These are phyloP conservation scores for Crithidia expoeki DNA, from an alignment of 208 protist species.

Conservation along the genomic window DNA sequence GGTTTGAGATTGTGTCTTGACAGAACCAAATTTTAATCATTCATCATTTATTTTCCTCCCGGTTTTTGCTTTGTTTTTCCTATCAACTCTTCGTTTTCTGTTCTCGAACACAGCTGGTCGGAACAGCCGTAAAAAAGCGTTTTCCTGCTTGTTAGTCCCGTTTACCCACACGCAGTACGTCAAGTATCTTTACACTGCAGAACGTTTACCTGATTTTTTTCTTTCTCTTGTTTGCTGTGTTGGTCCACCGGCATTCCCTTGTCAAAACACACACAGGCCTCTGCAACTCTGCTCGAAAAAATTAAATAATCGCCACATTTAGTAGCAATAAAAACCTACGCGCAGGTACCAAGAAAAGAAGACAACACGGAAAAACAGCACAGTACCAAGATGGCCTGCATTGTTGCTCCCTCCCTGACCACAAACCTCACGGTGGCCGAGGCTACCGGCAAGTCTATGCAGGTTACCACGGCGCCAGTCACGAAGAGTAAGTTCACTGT, in stretches of 20 bases:
- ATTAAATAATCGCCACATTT: too few relatives aligned
- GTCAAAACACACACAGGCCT: too few relatives aligned
- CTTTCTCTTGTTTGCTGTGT: neutral
- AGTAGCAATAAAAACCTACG: neutral
- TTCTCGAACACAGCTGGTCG: neutral
- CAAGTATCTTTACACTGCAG: neutral
- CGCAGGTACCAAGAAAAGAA: neutral
- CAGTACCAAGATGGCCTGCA: constrained; percentile 12
- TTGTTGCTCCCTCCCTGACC: neutral
- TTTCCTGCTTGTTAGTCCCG: neutral
- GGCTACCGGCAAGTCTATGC: constrained; percentile 7
- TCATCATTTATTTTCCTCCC: constrained; percentile 21
- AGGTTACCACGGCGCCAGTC: neutral
- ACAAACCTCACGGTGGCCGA: constrained; percentile 13
- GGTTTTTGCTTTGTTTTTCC: neutral
- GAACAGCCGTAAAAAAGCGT: neutral
- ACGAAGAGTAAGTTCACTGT: constrained; percentile 53
- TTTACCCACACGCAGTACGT: neutral
- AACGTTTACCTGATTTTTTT: neutral
- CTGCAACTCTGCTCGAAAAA: too few relatives aligned
- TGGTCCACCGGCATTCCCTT: too few relatives aligned
- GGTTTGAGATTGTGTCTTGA: neutral
- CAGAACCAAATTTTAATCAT: neutral
- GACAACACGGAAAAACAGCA: neutral
- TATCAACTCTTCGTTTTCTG: neutral